Conservation (phyloP, 2,329 filamentous ascomycete species). For the Botrytis paeoniae region DNA sequence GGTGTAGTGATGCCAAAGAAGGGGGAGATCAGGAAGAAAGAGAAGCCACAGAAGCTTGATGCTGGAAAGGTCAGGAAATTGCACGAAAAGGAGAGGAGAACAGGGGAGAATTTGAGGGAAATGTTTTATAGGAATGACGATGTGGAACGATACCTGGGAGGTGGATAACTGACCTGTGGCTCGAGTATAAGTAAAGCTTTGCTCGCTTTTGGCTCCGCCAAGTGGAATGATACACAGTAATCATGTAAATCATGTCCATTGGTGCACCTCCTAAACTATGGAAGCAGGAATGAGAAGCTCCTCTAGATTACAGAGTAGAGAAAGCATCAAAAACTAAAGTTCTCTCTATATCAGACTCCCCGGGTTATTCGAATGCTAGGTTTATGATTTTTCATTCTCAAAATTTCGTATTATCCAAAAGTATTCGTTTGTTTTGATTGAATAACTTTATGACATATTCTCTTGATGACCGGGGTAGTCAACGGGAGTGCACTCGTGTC, state of each 20-base stretch:
- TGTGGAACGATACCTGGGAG: conserved; percentile 61
- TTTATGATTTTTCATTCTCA: not conserved
- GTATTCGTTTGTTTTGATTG: not conserved
- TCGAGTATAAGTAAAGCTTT: not conserved
- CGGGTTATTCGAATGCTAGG: not conserved
- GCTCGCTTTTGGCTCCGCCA: not conserved
- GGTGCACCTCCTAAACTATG: too few species aligned
- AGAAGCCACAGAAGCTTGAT: conserved; percentile 54
- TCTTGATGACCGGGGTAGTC: not conserved
- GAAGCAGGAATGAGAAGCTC: not conserved
- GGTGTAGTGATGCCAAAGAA: conserved; percentile 50
- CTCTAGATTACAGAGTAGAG: not conserved
- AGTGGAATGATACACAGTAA: not conserved
- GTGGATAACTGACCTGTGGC: not conserved
- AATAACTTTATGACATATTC: not conserved
- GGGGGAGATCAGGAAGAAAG: conserved; percentile 40
- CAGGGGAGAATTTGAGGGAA: conserved; percentile 60
- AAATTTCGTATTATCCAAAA: not conserved
- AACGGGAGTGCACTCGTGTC: not conserved
- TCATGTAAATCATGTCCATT: not conserved
- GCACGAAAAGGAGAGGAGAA: conserved; percentile 60
- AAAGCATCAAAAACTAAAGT: not conserved
- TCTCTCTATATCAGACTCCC: not conserved
- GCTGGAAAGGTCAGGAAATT: conserved; percentile 67
- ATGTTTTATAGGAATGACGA: conserved; percentile 76